Base-by-base conservation (phyloP, 73 alveolate genomes). In the Breviolum minutum region DNA sequence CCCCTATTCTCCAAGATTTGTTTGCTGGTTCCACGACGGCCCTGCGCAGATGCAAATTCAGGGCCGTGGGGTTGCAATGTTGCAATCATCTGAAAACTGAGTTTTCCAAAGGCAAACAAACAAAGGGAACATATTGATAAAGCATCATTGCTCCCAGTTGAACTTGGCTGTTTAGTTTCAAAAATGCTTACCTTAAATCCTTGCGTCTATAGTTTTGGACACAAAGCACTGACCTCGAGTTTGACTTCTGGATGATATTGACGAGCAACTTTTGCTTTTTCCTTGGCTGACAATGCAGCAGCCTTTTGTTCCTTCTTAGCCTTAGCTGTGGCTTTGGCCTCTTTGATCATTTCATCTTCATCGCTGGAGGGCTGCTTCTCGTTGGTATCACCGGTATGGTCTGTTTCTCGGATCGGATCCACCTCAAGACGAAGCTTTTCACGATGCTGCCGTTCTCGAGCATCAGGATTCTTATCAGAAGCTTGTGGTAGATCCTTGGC, bases 1-100 rank as follows among this genome's bases (percentile, higher is more conserved):
- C 97, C 97, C n/a, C 97, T 26, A 87, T 90, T 90, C 63, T 90
- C 88, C 88, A 90, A 74, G 76, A 90, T 90, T 32, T 90, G 97
- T 40, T 90, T 90, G 97, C 87, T 90, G 74, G 97, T 70, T 20
- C 76, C 97, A 26, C 97, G 97, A 17, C 97, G 76, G 30, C 97
- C 97, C 97, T 90, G 77, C 24, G 27, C 60, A 10, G 63, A 48
- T 29, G 30, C 86, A 24, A 77, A 60, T 77, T 22, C n/a, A 24
- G 19, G 2, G 2, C 13, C 26, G 54, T 40, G 54, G 54, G 54
- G 54, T 40, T 40, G 54, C 54, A 40, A 40, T 40, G 54, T 40
- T 40, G 54, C 54, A 40, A 40, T 3, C 0, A 40, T 40, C 54
- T 3, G 5, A 40, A 19, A 24, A 69, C 79, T 69, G 19, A 4